Conservation (phyloP, 352 stramenopile species). For the Pythium rhizo-oryzae region DNA sequence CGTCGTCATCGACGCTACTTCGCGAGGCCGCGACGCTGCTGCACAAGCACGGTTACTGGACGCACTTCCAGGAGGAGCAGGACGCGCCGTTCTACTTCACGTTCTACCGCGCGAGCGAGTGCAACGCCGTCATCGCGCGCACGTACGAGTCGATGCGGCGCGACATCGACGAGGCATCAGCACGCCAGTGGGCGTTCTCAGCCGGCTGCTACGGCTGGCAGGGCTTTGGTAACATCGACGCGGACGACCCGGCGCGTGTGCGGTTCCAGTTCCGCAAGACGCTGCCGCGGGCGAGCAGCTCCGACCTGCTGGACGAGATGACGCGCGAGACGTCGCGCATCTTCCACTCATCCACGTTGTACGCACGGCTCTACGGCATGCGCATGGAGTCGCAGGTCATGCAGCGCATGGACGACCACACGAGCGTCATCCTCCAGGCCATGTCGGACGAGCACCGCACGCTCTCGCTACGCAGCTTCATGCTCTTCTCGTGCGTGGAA, state of each 20-base stretch:
- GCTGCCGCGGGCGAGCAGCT: constrained; percentile 11
- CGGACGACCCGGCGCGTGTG: constrained; percentile 2
- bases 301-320: constrained; percentile 23
- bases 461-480: constrained; percentile 10
- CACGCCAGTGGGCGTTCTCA: constrained; percentile 3
- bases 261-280: constrained; percentile 17
- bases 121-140: constrained; percentile 8
- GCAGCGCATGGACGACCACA: constrained; percentile 43
- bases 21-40: constrained; percentile 4
- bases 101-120: constrained; percentile 14
- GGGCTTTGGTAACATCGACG: constrained; percentile 12
- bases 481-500: constrained; percentile 13
- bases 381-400: constrained; percentile 43
- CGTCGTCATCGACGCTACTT: not conserved
- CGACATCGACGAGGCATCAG: constrained; percentile 5
- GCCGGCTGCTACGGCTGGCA: constrained; percentile 14
- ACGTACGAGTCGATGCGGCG: constrained; percentile 6
- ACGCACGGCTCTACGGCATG: constrained; percentile 42
- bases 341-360: constrained; percentile 39
- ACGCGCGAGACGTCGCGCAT: constrained; percentile 42
- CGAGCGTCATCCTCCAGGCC: constrained; percentile 43
- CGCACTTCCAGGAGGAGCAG: constrained; percentile 14
- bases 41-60: constrained; percentile 4
- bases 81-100: constrained; percentile 15
- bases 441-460: constrained; percentile 39